Base-by-base conservation (phyloP, 768 basidiomycete species). In the Krasilnikovozyma curviuscula region DNA sequence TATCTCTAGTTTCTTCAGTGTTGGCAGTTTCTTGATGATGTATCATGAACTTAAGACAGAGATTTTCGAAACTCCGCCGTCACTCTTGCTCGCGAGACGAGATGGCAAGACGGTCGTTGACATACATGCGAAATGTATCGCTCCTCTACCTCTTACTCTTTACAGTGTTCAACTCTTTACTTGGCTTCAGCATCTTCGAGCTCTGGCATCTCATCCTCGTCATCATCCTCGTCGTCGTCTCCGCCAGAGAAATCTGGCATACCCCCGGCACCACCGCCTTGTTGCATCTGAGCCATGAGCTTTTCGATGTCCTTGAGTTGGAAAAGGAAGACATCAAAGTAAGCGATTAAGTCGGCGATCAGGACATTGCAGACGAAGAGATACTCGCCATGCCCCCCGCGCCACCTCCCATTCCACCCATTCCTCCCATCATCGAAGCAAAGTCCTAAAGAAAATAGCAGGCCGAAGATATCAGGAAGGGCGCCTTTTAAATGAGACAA, bases 211-310 rank as follows among this genome's bases (percentile, higher is more conserved):
- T 37, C 56, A 21, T 56, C 57, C 5, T 42, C 54, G 16, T 54
- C 59, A 23, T 49, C 60, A 30, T 57, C 62, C 21, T 45, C 55
- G 19, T 52, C 52, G 30, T 40, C 59, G 12, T 48, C 54, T 5
- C 44, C 58, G 16, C 47, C 61, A 16, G 53, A 56, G 38, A 56
- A 55, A 25, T 54, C 58, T 34, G 46, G 49, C 49, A 50, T 50
- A 2, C 41, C 40, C 13, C 55, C 60, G 3, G 49, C 46, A 33
- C 49, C 55, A 16, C 44, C 53, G 14, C 34, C 30, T 12, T 50
- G 51, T 44, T 54, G 50, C 58, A 59, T 59, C 44, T 56, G 49
- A 12, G 50, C 54, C 54, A 64, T 64, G 49, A 64, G 54, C 48
- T 62, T 63, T 48, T 57, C 54, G 56, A 62, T 51, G 24, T 49